These are phyloP conservation scores for Alternaria sp. DNA, from an alignment of 2,329 filamentous ascomycete species.

Conservation along the genomic window DNA sequence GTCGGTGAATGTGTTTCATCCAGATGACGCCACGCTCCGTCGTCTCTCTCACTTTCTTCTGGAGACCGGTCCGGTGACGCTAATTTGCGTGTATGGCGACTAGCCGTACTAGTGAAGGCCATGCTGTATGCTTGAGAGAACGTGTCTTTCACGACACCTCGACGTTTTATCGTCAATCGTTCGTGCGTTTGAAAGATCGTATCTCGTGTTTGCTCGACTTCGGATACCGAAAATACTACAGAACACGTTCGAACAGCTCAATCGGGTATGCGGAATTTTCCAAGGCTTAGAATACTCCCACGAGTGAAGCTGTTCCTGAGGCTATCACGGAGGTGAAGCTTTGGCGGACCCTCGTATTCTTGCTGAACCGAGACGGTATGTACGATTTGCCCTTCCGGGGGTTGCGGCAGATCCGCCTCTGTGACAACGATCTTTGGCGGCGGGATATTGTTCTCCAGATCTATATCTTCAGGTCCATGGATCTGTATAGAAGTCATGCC, in stretches of 20 bases:
- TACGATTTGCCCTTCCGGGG: slow-evolving; percentile 20
- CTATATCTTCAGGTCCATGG: slow-evolving; percentile 8
- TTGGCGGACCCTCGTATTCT: slow-evolving; percentile 26
- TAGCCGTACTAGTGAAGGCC: no score
- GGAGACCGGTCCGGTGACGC: neutral
- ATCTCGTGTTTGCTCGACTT: neutral
- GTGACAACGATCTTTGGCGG: slow-evolving; percentile 1
- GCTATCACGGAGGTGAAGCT: slow-evolving; percentile 31
- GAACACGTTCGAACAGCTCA: neutral
- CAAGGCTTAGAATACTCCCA: slow-evolving; percentile 27
- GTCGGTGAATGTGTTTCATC: neutral
- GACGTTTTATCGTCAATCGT: no score
- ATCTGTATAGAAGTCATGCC: slow-evolving; percentile 24
- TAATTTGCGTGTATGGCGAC: neutral
- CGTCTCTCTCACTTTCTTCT: neutral
- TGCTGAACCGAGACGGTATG: slow-evolving; percentile 31
- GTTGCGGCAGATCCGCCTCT: slow-evolving; percentile 3
- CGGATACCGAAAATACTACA: neutral
- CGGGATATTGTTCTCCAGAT: neutral
- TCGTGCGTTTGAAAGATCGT: no score
- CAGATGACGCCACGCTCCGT: neutral
- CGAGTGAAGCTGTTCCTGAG: slow-evolving; percentile 31
- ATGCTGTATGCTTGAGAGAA: neutral
- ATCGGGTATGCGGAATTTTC: slow-evolving; percentile 11
- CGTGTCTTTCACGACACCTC: neutral